Evolutionary conservation across 768 basidiomycete genomes (phyloP).

Genomic region (Termitomyces eurrhizus): DNA sequence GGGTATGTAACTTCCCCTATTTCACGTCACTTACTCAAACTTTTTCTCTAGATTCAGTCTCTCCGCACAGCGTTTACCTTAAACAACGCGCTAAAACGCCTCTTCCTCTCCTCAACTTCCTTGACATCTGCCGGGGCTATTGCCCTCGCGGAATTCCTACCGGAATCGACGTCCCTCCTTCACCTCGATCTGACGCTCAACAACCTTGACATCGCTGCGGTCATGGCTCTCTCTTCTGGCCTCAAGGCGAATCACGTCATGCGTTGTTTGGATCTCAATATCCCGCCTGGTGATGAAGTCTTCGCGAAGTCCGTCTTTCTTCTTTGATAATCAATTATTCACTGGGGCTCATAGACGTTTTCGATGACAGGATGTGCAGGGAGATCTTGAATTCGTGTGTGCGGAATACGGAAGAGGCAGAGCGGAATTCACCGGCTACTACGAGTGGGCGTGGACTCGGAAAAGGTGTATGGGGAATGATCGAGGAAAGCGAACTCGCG

Average conservation of each 20-base stretch:
- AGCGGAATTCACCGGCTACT: conserved; percentile 30
- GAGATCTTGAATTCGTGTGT: conserved; percentile 90
- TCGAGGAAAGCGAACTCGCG: conserved; percentile 82
- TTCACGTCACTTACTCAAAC: not conserved
- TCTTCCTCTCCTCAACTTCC: conserved; percentile 84
- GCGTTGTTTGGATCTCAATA: conserved; percentile 90
- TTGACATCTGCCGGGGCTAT: conserved; percentile 87
- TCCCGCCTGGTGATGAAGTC: conserved; percentile 80
- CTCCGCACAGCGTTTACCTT: conserved; percentile 91
- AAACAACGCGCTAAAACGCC: conserved; percentile 85
- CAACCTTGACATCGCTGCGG: conserved; percentile 80
- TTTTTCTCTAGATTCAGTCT: conserved; percentile 62
- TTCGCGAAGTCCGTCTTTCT: conserved; percentile 54
- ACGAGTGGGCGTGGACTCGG: conserved; percentile 49
- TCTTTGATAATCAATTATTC: not conserved
- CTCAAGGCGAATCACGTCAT: conserved; percentile 81
- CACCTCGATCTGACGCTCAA: conserved; percentile 92
- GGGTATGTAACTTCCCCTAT: conserved; percentile 49
- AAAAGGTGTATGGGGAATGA: conserved; percentile 81
- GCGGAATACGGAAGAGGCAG: conserved; percentile 90
- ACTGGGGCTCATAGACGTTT: not conserved
- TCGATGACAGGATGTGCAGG: conserved; percentile 60
- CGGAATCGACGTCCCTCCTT: conserved; percentile 80
- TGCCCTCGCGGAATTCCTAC: conserved; percentile 93
- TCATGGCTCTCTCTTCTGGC: conserved; percentile 87